phyloP scores from a whole-genome alignment of 495 filamentous ascomycete species.

The Mycothermus thermophilus region DNA sequence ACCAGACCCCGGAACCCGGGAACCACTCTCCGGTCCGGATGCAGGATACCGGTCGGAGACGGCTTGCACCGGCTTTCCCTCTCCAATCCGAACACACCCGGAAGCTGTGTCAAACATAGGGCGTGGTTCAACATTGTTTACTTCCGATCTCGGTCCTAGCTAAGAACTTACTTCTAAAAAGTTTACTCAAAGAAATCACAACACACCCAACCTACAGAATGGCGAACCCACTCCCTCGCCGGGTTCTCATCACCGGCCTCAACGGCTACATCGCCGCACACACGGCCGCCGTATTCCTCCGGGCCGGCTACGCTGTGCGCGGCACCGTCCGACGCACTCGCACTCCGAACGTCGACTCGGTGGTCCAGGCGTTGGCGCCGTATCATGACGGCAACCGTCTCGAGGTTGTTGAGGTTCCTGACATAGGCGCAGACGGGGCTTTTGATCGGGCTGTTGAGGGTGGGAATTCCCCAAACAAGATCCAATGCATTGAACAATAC shows the following conservation, averaged over 20 bases:
- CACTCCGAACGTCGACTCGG: conserved; percentile 17
- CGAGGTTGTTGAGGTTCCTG: conserved; percentile 24
- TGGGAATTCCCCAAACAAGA: not conserved
- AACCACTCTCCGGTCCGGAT: too few species aligned
- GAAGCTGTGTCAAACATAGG: too few species aligned
- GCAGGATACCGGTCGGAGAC: too few species aligned
- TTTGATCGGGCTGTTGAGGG: conserved; percentile 32
- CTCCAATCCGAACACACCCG: too few species aligned
- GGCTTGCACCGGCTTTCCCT: too few species aligned
- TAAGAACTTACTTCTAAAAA: too few species aligned
- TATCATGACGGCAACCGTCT: conserved; percentile 23
- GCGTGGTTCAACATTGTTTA: too few species aligned
- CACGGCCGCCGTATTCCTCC: conserved; percentile 34
- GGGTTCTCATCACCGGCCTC: conserved; percentile 39
- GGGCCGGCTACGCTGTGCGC: conserved; percentile 34
- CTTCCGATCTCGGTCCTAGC: too few species aligned
- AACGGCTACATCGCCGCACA: conserved; percentile 43
- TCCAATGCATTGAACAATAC: not conserved
- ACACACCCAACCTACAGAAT: too few species aligned
- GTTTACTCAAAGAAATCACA: too few species aligned
- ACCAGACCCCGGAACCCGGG: too few species aligned
- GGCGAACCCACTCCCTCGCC: not conserved
- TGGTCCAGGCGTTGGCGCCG: conserved; percentile 44
- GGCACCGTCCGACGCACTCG: conserved; percentile 33
- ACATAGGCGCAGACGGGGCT: conserved; percentile 25